Conservation (phyloP, 2,329 filamentous ascomycete species). For the Fusarium scirpi region DNA sequence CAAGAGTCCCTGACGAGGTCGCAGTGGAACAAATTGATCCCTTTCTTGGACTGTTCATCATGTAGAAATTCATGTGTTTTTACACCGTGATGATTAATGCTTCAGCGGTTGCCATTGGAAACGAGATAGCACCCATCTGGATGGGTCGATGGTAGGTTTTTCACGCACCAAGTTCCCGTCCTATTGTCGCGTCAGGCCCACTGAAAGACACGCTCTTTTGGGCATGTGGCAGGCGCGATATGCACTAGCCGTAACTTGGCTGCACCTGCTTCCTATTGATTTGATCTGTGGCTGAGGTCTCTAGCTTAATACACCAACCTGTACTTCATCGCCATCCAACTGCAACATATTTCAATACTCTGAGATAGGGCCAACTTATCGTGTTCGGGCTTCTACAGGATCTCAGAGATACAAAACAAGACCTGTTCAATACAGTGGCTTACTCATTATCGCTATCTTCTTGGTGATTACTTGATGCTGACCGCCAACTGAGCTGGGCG, state of each 20-base stretch:
- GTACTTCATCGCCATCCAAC: conserved; percentile 25
- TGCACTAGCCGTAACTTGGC: conserved; percentile 15
- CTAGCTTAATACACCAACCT: background rate
- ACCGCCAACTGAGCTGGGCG: conserved; percentile 5
- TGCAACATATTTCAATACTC: conserved; percentile 10
- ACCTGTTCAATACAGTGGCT: background rate
- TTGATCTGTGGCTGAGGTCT: conserved; percentile 13
- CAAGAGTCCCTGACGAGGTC: background rate
- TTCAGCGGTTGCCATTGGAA: conserved; percentile 39
- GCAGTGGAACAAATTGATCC: background rate
- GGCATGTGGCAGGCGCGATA: conserved; percentile 26
- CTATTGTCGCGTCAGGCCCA: conserved; percentile 26
- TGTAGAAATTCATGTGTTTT: conserved; percentile 4
- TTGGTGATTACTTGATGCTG: background rate
- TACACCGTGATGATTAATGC: conserved; percentile 12
- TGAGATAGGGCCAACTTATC: conserved; percentile 1
- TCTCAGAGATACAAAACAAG: background rate
- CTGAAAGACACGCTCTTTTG: conserved; percentile 15
- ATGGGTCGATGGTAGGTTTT: background rate
- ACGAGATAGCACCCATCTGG: conserved; percentile 17
- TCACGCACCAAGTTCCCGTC: conserved; percentile 11
- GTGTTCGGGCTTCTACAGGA: background rate
- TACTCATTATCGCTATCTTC: background rate
- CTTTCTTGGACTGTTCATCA: background rate
- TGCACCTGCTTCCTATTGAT: background rate